Percentiles rank a stretch among this genome's conserved stretches.
phyloP scores from a whole-genome alignment of 371 early-diverging fungal species.

The Mucor velutinosus region DNA sequence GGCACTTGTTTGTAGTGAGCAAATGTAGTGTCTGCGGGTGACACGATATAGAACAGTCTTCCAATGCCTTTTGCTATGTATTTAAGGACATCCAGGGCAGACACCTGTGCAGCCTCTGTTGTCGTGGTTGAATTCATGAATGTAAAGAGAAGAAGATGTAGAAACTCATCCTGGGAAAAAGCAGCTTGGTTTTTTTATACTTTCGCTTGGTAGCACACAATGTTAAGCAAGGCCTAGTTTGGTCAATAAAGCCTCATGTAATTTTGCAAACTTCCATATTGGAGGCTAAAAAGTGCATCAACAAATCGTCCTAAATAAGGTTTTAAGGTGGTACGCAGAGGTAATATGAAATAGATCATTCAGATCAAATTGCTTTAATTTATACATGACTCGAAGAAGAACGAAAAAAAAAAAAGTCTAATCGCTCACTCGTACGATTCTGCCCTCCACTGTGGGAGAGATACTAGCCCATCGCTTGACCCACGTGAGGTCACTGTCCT shows the following conservation, averaged over 20 bases:
- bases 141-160: not conserved
- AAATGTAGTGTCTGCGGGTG: slow-evolving; percentile 46
- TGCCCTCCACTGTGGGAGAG: slow-evolving; percentile 40
- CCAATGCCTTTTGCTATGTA: slow-evolving; percentile 27
- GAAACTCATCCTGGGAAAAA: not conserved
- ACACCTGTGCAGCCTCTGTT: not conserved
- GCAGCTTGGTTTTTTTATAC: not conserved
- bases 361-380: too few relatives aligned
- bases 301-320: not conserved
- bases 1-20: slow-evolving; percentile 44
- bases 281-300: not conserved
- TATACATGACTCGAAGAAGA: too few relatives aligned
- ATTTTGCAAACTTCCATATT: not conserved
- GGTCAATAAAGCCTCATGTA: not conserved
- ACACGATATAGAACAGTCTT: slow-evolving; percentile 58
- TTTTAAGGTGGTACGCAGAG: too few relatives aligned
- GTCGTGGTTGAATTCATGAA: not conserved
- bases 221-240: not conserved
- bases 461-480: slow-evolving; percentile 52
- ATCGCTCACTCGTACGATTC: slow-evolving; percentile 37
- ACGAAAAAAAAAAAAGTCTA: not conserved
- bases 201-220: not conserved
- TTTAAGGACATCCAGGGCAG: not conserved
- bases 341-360: too few relatives aligned
- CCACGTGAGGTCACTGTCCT: slow-evolving; percentile 20